phyloP scores from a whole-genome alignment of 2,329 filamentous ascomycete species.

The Endothia cerciana region DNA sequence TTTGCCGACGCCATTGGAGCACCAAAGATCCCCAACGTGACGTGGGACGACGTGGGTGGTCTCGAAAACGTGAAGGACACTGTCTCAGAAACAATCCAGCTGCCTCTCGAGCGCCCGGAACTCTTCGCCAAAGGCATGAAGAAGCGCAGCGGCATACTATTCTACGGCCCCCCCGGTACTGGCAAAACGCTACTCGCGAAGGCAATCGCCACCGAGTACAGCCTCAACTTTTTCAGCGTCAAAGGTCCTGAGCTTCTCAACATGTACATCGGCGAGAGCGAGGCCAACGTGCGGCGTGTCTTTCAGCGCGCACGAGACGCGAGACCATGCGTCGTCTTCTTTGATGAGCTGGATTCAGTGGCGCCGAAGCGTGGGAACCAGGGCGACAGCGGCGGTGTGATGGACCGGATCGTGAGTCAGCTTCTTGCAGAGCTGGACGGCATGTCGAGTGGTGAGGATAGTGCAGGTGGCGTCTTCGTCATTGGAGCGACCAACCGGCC shows the following conservation, averaged over 20 bases:
- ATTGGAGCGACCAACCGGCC: constrained; percentile 96
- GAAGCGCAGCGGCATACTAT: constrained; percentile 91
- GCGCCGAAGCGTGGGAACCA: constrained; percentile 97
- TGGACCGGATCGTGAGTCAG: constrained; percentile 97
- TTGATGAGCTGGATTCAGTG: constrained; percentile 90
- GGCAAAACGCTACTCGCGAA: constrained; percentile 93
- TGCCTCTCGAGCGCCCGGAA: constrained; percentile 88
- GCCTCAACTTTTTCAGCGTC: constrained; percentile 91
- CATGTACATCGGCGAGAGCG: constrained; percentile 95
- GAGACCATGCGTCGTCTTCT: constrained; percentile 87
- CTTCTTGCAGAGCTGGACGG: constrained; percentile 93
- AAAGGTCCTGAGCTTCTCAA: constrained; percentile 91
- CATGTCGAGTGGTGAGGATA: constrained; percentile 91
- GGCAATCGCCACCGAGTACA: constrained; percentile 91
- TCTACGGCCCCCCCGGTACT: constrained; percentile 89
- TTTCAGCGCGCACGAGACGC: constrained; percentile 88
- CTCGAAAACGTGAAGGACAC: constrained; percentile 93
- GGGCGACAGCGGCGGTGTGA: constrained; percentile 94
- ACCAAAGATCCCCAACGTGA: constrained; percentile 96
- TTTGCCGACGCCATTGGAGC: constrained; percentile 97
- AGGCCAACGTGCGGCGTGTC: constrained; percentile 87
- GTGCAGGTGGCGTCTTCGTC: constrained; percentile 85
- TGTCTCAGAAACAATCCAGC: constrained; percentile 94
- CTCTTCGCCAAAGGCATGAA: constrained; percentile 98
- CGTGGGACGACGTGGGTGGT: constrained; percentile 94